phyloP scores from a whole-genome alignment of 768 basidiomycete genomes.

The Pulveroboletus sp. region DNA sequence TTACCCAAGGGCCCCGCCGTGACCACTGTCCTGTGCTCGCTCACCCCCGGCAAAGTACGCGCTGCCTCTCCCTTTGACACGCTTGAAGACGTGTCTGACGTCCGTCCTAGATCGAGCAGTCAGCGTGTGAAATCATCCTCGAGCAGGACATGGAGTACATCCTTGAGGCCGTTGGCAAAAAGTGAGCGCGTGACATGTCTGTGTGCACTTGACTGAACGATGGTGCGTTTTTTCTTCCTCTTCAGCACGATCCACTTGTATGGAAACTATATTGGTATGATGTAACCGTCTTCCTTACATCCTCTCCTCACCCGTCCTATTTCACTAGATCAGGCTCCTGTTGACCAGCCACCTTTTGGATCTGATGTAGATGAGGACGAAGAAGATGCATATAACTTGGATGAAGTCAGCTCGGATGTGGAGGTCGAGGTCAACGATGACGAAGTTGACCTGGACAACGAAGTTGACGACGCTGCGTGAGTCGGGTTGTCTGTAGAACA shows the following conservation, averaged over 20 bases:
- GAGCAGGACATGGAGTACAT: slow-evolving; percentile 59
- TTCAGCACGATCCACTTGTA: slow-evolving; percentile 67
- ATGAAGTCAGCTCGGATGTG: slow-evolving; percentile 78
- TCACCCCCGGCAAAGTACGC: slow-evolving; percentile 77
- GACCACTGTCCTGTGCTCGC: slow-evolving; percentile 66
- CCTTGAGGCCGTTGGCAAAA: slow-evolving; percentile 76
- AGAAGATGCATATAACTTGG: slow-evolving; percentile 55
- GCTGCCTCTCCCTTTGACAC: not conserved
- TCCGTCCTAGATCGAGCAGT: slow-evolving; percentile 65
- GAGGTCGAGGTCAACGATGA: slow-evolving; percentile 69
- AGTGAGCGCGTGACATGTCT: slow-evolving; percentile 42
- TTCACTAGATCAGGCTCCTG: slow-evolving; percentile 46
- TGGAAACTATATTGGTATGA: slow-evolving; percentile 77
- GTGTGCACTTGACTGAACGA: slow-evolving; percentile 4
- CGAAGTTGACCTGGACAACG: slow-evolving; percentile 54
- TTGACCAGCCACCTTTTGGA: slow-evolving; percentile 47
- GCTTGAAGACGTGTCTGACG: slow-evolving; percentile 8
- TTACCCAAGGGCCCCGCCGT: slow-evolving; percentile 35
- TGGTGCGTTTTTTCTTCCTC: slow-evolving; percentile 1
- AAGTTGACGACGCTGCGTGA: slow-evolving; percentile 37
- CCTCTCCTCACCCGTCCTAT: not conserved
- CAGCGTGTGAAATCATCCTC: slow-evolving; percentile 63
- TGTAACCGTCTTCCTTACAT: not conserved
- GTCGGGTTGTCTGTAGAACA: slow-evolving; percentile 22
- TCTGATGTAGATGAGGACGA: slow-evolving; percentile 50